Evolutionary conservation across 164 flowering plant genomes (phyloP), one percentile per base, ranked within the genome.

Genomic region (Euptelea pleiosperma): DNA sequence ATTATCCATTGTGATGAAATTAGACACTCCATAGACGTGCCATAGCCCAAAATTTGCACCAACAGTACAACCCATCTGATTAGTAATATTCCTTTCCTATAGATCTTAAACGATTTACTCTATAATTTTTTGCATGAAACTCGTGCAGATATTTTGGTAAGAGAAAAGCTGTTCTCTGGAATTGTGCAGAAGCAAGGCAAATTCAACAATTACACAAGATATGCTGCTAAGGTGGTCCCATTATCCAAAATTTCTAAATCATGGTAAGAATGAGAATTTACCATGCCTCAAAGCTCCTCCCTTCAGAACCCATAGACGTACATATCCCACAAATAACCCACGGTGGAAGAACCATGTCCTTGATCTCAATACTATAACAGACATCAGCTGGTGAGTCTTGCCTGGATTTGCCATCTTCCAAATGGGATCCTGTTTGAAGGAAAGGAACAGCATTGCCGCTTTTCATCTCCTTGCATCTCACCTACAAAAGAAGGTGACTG

Each of bases 201-300:
- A n/a, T n/a, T n/a, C n/a, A n/a, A n/a, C n/a, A n/a, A n/a, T n/a
- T n/a, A n/a, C n/a, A n/a, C n/a, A n/a, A n/a, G n/a, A n/a, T n/a
- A n/a, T n/a, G n/a, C n/a, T n/a, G n/a, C n/a, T n/a, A n/a, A n/a
- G n/a, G n/a, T n/a, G n/a, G n/a, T n/a, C n/a, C n/a, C n/a, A n/a
- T n/a, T n/a, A n/a, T n/a, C 28, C 46, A 25, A 47, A 24, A 12
- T 10, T 22, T 10, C 2, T 10, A 1, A 31, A 31, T 15, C 37
- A 3, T 45, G 21, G n/a, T 8, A 22, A 6, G n/a, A 24, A 12
- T 37, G 18, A 21, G 35, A 59, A 52, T n/a, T 0, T 75, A 91
- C 99, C 99, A 82, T 35, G 89, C 90, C 58, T 87, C 94, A 66
- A 89, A 94, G 68, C 72, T 76, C 53, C 48, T 74, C 47, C 74